Conservation (phyloP, 495 filamentous ascomycete species). For the Talaromyces ruber region DNA sequence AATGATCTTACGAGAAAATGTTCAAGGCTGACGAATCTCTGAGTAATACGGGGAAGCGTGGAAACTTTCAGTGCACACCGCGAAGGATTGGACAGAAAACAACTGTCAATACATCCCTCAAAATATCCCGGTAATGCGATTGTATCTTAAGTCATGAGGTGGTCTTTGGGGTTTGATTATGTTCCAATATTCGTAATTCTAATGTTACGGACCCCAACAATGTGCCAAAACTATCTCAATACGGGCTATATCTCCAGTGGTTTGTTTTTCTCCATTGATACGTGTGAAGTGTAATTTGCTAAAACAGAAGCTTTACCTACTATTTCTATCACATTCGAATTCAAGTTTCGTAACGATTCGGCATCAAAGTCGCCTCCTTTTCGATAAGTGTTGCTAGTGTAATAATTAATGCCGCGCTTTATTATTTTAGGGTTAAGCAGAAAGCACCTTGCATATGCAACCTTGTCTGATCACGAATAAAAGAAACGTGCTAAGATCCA, state of each 20-base stretch:
- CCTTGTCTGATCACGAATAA: not conserved
- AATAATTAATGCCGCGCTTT: not conserved
- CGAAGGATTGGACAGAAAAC: not conserved
- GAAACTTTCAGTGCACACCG: not conserved
- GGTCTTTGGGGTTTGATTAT: not conserved
- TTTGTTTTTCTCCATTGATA: not conserved
- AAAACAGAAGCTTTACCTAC: not conserved
- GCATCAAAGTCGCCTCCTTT: not conserved
- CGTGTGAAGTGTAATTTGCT: not conserved
- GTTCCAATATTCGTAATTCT: not conserved
- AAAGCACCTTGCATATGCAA: not conserved
- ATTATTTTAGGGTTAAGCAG: not conserved
- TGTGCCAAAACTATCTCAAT: not conserved
- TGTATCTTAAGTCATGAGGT: not conserved
- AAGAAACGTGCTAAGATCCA: not conserved
- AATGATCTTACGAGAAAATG: not conserved
- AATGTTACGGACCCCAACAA: not conserved
- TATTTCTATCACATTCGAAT: not conserved
- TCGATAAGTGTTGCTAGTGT: not conserved
- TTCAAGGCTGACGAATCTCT: not conserved
- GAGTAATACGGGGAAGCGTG: not conserved
- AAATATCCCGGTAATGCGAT: not conserved
- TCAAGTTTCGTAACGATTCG: not conserved
- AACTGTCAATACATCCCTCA: not conserved
- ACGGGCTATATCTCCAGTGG: not conserved